Percentiles rank a stretch among this genome's conserved stretches.
phyloP scores from a whole-genome alignment of 495 filamentous ascomycete species.

The Articulospora tetracladia region DNA sequence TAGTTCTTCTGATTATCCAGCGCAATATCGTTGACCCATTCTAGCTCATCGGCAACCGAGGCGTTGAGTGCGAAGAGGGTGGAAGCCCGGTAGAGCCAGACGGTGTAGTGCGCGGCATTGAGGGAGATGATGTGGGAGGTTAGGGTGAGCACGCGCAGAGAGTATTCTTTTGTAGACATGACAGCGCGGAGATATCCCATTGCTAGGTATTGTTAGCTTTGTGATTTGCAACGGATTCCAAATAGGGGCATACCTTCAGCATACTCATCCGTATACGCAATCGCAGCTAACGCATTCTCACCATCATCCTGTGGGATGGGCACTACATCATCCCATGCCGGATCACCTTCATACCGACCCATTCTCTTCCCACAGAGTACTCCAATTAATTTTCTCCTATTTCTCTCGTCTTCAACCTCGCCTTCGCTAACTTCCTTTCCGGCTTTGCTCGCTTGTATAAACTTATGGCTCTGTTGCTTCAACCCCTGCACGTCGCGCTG shows the following conservation, averaged over 20 bases:
- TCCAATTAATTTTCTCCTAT: slow-evolving; percentile 40
- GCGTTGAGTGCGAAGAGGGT: slow-evolving; percentile 64
- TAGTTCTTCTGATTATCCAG: slow-evolving; percentile 91
- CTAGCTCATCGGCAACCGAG: slow-evolving; percentile 67
- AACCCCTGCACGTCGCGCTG: slow-evolving; percentile 27
- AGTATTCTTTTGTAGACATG: slow-evolving; percentile 85
- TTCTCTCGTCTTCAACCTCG: slow-evolving; percentile 38
- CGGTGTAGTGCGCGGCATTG: slow-evolving; percentile 97
- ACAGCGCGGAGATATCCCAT: slow-evolving; percentile 85
- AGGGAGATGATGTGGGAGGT: slow-evolving; percentile 84
- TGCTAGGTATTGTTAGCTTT: slow-evolving; percentile 29
- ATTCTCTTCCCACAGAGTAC: slow-evolving; percentile 38
- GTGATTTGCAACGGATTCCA: too few species aligned
- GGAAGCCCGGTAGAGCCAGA: slow-evolving; percentile 92
- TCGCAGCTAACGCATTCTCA: slow-evolving; percentile 73
- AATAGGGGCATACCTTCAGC: slow-evolving; percentile 73
- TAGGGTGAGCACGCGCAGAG: slow-evolving; percentile 70
- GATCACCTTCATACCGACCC: slow-evolving; percentile 58
- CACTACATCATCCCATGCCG: slow-evolving; percentile 76
- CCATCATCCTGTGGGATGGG: slow-evolving; percentile 86
- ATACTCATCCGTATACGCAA: slow-evolving; percentile 84
- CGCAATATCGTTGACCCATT: slow-evolving; percentile 81
- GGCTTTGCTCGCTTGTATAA: slow-evolving; percentile 5
- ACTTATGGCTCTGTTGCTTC: slow-evolving; percentile 26
- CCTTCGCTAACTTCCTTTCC: background rate